A percentile compares a stretch with the other conserved stretches of the same genome.
These are phyloP conservation scores for Rhizoctonia solani DNA, from an alignment of 1,284 basidiomycete species.

Conservation along the genomic window DNA sequence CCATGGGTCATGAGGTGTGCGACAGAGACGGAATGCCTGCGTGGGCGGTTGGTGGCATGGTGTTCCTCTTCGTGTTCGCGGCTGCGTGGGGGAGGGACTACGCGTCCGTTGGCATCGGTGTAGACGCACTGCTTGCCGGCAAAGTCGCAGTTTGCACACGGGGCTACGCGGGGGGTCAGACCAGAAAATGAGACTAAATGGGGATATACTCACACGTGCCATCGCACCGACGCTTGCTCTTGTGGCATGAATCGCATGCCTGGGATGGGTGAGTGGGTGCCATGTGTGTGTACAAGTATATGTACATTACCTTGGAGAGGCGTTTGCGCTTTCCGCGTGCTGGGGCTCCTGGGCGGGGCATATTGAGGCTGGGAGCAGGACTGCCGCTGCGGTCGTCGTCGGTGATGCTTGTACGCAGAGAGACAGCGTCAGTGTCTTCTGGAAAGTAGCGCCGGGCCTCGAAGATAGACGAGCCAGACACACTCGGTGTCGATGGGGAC, in stretches of 20 bases:
- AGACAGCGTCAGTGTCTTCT: slow-evolving; percentile 9
- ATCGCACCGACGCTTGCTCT: slow-evolving; percentile 79
- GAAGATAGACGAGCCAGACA: slow-evolving; percentile 11
- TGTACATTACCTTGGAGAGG: slow-evolving; percentile 61
- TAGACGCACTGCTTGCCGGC: slow-evolving; percentile 79
- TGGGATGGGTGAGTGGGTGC: slow-evolving; percentile 42
- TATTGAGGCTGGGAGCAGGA: slow-evolving; percentile 33
- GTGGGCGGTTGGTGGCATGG: slow-evolving; percentile 2
- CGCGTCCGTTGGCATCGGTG: slow-evolving; percentile 74
- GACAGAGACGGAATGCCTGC: slow-evolving; percentile 22
- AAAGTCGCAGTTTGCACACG: slow-evolving; percentile 81
- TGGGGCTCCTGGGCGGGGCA: slow-evolving; percentile 30
- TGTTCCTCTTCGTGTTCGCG: slow-evolving; percentile 23
- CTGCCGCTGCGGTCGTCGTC: slow-evolving; percentile 34
- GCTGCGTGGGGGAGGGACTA: slow-evolving; percentile 66
- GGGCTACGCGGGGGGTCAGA: slow-evolving; percentile 51
- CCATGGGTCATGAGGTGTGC: slow-evolving; percentile 21
- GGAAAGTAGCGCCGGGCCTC: background rate
- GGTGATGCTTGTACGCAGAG: slow-evolving; percentile 37
- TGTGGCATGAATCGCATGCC: slow-evolving; percentile 83
- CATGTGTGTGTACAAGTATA: background rate
- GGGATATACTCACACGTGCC: slow-evolving; percentile 62
- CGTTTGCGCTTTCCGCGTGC: slow-evolving; percentile 59
- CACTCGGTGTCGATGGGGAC: background rate
- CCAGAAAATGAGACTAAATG: background rate